Conservation (phyloP, 768 basidiomycete species). For the Tephrocybe sp. region DNA sequence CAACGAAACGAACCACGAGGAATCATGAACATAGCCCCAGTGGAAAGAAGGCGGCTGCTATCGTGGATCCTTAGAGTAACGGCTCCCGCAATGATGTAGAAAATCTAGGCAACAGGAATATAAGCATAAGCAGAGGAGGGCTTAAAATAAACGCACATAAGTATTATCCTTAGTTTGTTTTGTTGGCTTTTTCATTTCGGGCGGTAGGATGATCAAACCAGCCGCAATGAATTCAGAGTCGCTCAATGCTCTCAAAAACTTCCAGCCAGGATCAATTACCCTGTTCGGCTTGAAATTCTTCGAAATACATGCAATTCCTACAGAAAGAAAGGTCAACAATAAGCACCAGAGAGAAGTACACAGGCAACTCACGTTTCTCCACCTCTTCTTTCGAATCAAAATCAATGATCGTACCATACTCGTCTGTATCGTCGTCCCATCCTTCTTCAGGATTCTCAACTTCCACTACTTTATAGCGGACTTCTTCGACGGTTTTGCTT, state of each 20-base stretch:
- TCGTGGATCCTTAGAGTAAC: constrained; percentile 83
- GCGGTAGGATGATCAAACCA: constrained; percentile 83
- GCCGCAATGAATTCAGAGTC: constrained; percentile 92
- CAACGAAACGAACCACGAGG: constrained; percentile 32
- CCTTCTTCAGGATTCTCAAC: constrained; percentile 63
- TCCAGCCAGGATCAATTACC: constrained; percentile 42
- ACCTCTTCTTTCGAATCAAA: constrained; percentile 61
- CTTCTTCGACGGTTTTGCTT: constrained; percentile 49
- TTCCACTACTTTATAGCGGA: constrained; percentile 20
- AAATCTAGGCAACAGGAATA: constrained; percentile 31
- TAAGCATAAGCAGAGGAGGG: too few relatives aligned
- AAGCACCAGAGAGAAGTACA: background rate
- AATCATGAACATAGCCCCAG: constrained; percentile 49
- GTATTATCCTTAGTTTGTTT: constrained; percentile 94
- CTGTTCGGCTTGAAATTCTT: constrained; percentile 3
- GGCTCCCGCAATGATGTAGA: constrained; percentile 81
- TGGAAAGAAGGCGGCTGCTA: constrained; percentile 70
- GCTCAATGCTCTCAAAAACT: constrained; percentile 89
- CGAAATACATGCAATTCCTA: constrained; percentile 30
- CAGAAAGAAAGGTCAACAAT: constrained; percentile 5
- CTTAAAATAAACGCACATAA: constrained; percentile 28
- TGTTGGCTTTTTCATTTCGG: constrained; percentile 72
- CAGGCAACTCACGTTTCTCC: constrained; percentile 59
- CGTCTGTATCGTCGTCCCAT: constrained; percentile 80
- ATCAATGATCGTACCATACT: constrained; percentile 65